Evolutionary conservation across 2,329 filamentous ascomycete species (phyloP), one percentile per base, ranked within the genome.

Genomic region (Eutypella sp.): DNA sequence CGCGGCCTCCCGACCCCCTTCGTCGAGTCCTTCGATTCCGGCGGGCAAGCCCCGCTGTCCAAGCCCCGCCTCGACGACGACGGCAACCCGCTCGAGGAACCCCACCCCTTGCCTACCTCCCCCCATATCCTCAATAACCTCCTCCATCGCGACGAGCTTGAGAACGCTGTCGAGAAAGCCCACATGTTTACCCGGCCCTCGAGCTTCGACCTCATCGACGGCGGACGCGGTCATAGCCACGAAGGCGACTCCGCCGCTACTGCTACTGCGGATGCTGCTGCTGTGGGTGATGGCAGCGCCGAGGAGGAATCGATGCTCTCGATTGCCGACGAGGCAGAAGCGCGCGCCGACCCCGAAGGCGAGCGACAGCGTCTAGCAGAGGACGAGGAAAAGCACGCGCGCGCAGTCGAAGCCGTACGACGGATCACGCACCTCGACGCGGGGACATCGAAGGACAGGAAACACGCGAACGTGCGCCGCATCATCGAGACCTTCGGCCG

Each of bases 401-500:
- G 80, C 58, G 90, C 90, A 2, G 69, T 82, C 22, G 81, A 86
- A 55, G 93, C 90, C 9, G 74, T 99, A 52, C 71, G 76, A 53
- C 84, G 91, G 45, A 96, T 99, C 64, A 79, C 89, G 1, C 78
- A 81, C 37, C 72, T 99, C 45, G 76, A 78, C 34, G 90, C 95
- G 59, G 85, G 82, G 57, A 92, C 81, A 65, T 83, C 80, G 55
- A 85, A 86, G 66, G 89, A 96, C 60, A 80, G 82, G 43, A 82
- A 84, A 57, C 84, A 90, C 56, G 82, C 87, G 61, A 96, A 96
- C 63, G 85, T 92, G 56, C 78, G 84, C 56, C 84, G 89, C 50
- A 95, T 91, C 66, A 79, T 99, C 54, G 80, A 91, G 49, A 84
- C 82, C 3, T 96, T 99, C 60, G 93, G 93, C 41, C 83, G 93